phyloP scores from a whole-genome alignment of 257 asterid species.

The Solanum chmielewskii region DNA sequence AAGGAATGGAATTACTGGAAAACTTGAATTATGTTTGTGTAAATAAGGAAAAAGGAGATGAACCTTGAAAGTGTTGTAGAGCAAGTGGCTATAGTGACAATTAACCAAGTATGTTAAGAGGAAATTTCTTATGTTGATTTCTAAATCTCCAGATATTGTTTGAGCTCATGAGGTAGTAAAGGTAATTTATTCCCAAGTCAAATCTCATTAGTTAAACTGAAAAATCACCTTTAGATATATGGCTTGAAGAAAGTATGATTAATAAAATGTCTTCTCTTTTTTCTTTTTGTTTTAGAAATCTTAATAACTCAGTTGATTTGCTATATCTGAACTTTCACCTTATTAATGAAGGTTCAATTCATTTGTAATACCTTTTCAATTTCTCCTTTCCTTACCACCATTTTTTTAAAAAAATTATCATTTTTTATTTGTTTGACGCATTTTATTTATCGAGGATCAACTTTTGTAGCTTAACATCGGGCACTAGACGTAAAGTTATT shows the following conservation, averaged over 20 bases:
- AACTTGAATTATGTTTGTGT: neutral
- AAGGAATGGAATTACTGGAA: neutral
- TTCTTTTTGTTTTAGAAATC: neutral
- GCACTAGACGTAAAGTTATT: neutral
- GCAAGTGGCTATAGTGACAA: neutral
- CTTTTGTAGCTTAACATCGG: neutral
- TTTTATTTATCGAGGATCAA: neutral
- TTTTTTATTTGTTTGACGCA: neutral
- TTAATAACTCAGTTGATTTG: too few species aligned
- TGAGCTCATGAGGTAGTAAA: neutral
- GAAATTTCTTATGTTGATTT: neutral
- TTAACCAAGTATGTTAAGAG: neutral
- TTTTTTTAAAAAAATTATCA: too few species aligned
- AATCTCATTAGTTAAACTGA: neutral
- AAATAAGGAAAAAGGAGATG: neutral
- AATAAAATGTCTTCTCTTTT: neutral
- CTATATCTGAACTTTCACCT: neutral
- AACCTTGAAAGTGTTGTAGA: neutral
- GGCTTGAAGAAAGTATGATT: neutral
- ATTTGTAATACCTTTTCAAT: neutral
- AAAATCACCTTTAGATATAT: neutral
- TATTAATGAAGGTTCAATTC: too few species aligned
- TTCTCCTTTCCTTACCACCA: neutral
- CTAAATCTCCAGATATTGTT: neutral
- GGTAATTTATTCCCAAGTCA: neutral